Base-by-base conservation (phyloP, 192 early-diverging fungal species). In the Phycomyces nitens region DNA sequence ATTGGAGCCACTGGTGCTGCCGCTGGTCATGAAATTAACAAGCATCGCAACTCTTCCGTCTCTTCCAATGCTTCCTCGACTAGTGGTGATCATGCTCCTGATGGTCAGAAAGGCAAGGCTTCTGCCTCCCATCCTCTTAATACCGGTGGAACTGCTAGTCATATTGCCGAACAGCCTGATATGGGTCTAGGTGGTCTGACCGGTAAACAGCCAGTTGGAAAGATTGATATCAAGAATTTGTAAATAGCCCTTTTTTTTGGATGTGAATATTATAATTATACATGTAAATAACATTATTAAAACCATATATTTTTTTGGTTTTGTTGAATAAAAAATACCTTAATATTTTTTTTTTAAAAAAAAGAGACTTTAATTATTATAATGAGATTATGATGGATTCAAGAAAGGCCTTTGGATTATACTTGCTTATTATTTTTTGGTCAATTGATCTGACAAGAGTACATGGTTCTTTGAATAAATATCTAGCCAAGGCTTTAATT, bases 181-280 rank as follows among this genome's bases (percentile, higher is more conserved):
- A 29, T 47, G n/a, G 60, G 60, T 16, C 10, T 56, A 5, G 67
- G 67, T 62, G 67, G 67, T 12, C 34, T 69, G 15, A 69, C 60
- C 21, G 67, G 67, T n/a, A 41, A 69, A 27, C 67, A 69, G 18
- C 67, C 67, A 6, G 67, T 69, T 57, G 67, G 67, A 5, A 60
- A 69, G 55, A 52, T 69, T 51, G 60, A 69, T 62, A 11, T 69
- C 18, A 47, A 62, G 18, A 38, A 62, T 2, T 51, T 69, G 54
- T 69, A 69, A 55, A 62, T 56, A 56, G 20, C 23, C n/a, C n/a
- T n/a, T 47, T 47, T 14, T 47, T 47, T n/a, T 47, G 3, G 12
- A n/a, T 47, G 12, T 11, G 12, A 47, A n/a, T 47, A 42, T 42
- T 42, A 42, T 42, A 7, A 47, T 47, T 47, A 47, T 47, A 47